Evolutionary conservation across 805 yeast species (phyloP), one percentile per base, ranked within the genome.

Genomic region (Zygosaccharomyces siamensis): DNA sequence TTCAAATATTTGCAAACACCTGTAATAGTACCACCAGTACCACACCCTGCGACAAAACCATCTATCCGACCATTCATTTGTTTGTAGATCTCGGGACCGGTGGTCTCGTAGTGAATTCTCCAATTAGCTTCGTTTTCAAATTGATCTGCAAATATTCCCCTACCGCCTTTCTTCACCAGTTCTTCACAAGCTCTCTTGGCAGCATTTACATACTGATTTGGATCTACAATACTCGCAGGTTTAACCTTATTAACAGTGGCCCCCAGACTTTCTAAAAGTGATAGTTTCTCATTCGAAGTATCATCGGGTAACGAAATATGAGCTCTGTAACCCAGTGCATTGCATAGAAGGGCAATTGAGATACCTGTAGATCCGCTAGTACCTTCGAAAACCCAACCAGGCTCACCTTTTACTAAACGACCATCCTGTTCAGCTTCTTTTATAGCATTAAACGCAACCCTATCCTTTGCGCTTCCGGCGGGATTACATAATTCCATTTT

Each of bases 341-440:
- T 81, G 53, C 95, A 87, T n/a, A 93, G 74, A 67, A 89, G 80
- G 0, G 97, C 96, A 58, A 92, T 77, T 1, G 96, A 87, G 10
- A 93, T 93, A 2, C 99, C 99, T 0, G 99, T 92, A 0, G 97
- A 89, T 0, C 99, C 99, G 8, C 93, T 84, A 0, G 99, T 93
- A 6, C 99, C 99, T 70, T 92, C 99, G 65, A 83, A 89, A 1
- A 92, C 84, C 60, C 67, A 59, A 30, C 64, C 69, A 11, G 81
- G 73, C 59, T 88, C 93, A 1, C 86, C 89, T 45, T 74, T 68
- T 4, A 70, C 63, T 35, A 90, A 64, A 5, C 71, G 61, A 0
- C 93, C 93, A 40, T 59, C 43, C 4, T 56, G 47, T 61, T 88
- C 96, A 48, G 85, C 86, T 20, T 79, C 79, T 48, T 79, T 72